These are phyloP conservation scores for Trichoderma virens DNA, from an alignment of 495 filamentous ascomycete genomes.

Conservation along the genomic window DNA sequence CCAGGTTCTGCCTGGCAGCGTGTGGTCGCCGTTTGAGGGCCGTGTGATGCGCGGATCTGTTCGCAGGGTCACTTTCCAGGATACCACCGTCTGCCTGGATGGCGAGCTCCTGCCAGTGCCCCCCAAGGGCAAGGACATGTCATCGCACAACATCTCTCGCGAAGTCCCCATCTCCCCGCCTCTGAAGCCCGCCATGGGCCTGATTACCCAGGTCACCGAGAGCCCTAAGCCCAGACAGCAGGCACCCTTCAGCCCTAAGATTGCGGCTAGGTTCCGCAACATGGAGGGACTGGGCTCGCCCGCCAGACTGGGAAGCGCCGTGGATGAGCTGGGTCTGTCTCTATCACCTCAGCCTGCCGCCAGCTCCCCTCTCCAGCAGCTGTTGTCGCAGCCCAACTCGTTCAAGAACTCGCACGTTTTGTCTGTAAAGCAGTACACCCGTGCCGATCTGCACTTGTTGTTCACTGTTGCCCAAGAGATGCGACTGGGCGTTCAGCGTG, in stretches of 20 bases:
- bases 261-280: slow-evolving; percentile 14
- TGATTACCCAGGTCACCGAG: slow-evolving; percentile 19
- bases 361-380: slow-evolving; percentile 47
- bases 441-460: slow-evolving; percentile 79
- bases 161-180: slow-evolving; percentile 49
- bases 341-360: slow-evolving; percentile 29
- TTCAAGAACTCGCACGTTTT: slow-evolving; percentile 84
- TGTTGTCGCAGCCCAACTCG: slow-evolving; percentile 64
- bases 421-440: slow-evolving; percentile 81
- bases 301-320: slow-evolving; percentile 14
- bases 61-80: slow-evolving; percentile 72
- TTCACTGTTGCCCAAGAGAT: slow-evolving; percentile 97
- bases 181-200: slow-evolving; percentile 30
- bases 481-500: slow-evolving; percentile 82
- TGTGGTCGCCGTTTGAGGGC: slow-evolving; percentile 72
- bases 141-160: slow-evolving; percentile 54
- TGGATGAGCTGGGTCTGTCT: slow-evolving; percentile 48
- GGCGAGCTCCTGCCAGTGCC: slow-evolving; percentile 51
- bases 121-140: slow-evolving; percentile 66
- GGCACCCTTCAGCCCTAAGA: background rate
- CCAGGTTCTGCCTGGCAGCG: slow-evolving; percentile 41
- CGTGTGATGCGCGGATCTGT: slow-evolving; percentile 65
- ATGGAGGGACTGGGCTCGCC: slow-evolving; percentile 8
- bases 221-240: slow-evolving; percentile 17
- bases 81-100: slow-evolving; percentile 70